A percentile compares a stretch with the other conserved stretches of the same genome.
phyloP scores from a whole-genome alignment of 805 yeast species.

The Candida sanyiensis region DNA sequence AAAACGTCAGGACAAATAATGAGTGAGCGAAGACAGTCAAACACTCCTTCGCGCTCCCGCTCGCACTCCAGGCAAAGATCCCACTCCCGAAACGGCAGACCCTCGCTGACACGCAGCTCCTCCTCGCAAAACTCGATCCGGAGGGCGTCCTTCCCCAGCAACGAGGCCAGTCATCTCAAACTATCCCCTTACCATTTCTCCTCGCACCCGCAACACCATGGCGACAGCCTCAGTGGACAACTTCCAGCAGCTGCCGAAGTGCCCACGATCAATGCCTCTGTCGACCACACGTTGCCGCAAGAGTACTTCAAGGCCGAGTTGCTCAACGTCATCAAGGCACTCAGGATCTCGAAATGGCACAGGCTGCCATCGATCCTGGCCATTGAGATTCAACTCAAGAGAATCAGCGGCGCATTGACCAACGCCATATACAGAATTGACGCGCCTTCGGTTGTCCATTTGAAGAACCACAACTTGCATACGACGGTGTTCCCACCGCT shows the following conservation, averaged over 20 bases:
- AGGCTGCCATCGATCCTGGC: slow-evolving; percentile 31
- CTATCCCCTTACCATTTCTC: slow-evolving; percentile 10
- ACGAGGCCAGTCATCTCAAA: slow-evolving; percentile 6
- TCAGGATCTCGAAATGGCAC: slow-evolving; percentile 79
- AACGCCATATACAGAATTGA: slow-evolving; percentile 79
- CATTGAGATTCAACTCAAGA: slow-evolving; percentile 43
- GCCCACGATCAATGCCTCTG: slow-evolving; percentile 47
- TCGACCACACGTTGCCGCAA: slow-evolving; percentile 76
- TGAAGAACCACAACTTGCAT: slow-evolving; percentile 29
- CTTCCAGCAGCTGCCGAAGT: slow-evolving; percentile 20
- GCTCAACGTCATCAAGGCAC: slow-evolving; percentile 51
- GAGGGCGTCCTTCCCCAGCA: slow-evolving; percentile 7
- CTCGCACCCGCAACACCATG: slow-evolving; percentile 6
- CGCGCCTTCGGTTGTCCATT: slow-evolving; percentile 39
- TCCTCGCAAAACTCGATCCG: slow-evolving; percentile 12
- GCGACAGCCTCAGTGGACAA: not conserved
- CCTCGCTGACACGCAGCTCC: slow-evolving; percentile 11
- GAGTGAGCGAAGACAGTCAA: slow-evolving; percentile 7
- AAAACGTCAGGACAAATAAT: not conserved
- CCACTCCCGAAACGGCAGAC: slow-evolving; percentile 13
- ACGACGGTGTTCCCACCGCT: slow-evolving; percentile 49
- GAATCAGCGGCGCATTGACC: slow-evolving; percentile 91
- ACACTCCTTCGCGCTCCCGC: slow-evolving; percentile 17
- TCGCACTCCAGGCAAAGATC: slow-evolving; percentile 13
- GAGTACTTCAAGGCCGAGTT: slow-evolving; percentile 84